These are phyloP conservation scores for Aureobasidium pullulans DNA, from an alignment of 2,329 filamentous ascomycete genomes.

Conservation along the genomic window DNA sequence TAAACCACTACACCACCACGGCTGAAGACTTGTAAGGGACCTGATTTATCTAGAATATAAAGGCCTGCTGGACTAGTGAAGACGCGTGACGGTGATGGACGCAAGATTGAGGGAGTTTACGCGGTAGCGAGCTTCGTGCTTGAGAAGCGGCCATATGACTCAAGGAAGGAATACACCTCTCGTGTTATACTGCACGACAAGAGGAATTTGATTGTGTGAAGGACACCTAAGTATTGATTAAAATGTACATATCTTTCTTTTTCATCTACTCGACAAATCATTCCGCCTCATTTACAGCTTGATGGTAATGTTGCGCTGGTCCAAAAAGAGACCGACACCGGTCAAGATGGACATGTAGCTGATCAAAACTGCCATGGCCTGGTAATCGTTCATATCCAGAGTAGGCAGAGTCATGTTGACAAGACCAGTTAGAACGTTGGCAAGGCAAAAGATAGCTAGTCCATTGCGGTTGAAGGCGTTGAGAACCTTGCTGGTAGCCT, in stretches of 20 bases:
- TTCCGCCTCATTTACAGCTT: constrained; percentile 48
- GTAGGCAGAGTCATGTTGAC: constrained; percentile 86
- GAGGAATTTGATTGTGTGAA: background rate
- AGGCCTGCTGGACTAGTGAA: too few species aligned
- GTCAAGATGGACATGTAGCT: constrained; percentile 64
- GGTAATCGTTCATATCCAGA: constrained; percentile 56
- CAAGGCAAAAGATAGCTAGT: constrained; percentile 72
- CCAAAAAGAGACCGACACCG: constrained; percentile 58
- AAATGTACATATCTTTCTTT: background rate
- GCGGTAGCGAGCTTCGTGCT: too few species aligned
- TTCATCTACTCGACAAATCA: background rate
- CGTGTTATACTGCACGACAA: too few species aligned
- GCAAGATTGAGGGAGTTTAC: too few species aligned
- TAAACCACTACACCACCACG: too few species aligned
- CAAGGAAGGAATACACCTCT: too few species aligned
- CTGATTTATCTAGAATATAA: too few species aligned
- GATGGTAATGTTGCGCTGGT: constrained; percentile 60
- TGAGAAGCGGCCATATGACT: too few species aligned
- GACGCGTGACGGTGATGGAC: too few species aligned
- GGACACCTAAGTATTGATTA: background rate
- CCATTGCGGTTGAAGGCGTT: constrained; percentile 84
- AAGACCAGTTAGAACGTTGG: constrained; percentile 81
- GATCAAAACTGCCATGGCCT: constrained; percentile 67
- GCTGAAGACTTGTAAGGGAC: too few species aligned
- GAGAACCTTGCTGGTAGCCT: constrained; percentile 74